Evolutionary conservation across 2,329 filamentous ascomycete genomes (phyloP), one percentile per base, ranked within the genome.

Genomic region (Neofusicoccum kwambonambiense): DNA sequence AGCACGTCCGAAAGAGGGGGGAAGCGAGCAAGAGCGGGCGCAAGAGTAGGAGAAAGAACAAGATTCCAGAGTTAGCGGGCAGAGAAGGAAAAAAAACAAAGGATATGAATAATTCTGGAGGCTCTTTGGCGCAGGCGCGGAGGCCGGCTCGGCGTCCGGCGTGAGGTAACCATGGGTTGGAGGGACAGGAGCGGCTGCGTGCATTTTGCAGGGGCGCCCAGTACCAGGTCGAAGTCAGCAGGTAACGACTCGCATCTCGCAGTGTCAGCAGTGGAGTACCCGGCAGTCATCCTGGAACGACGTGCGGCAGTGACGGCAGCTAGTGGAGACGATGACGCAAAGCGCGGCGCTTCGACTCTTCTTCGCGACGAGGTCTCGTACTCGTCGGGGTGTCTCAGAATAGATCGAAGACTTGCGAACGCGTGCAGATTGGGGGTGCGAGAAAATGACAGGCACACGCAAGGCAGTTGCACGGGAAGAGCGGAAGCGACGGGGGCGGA

Each of bases 81-180:
- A 35, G 17, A n/a, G 13, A 42, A 57, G 27, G 42, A 22, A 22
- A 39, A 54, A 19, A 15, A 37, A 17, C 13, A 54, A 47, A 47
- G 27, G 12, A 37, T 31, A 15, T 13, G 45, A 45, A 45, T n/a
- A 42, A 31, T 13, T 3, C 11, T 41, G 11, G 3, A 51, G 52
- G 37, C 12, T 17, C 34, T 22, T 45, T 6, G 41, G 52, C 37
- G 19, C 4, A 37, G 35, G 17, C 35, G 51, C 35, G 37, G 39
- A 39, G n/a, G 50, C 34, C 34, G 50, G 50, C 49, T 12, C 11
- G 19, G 17, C 22, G 27, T 42, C 17, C 1, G 42, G 7, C n/a
- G 42, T 27, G 41, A 60, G 56, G 56, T 60, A 60, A 60, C 56
- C n/a, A 17, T 22, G n/a, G 56, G 56, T 60, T 19, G 41, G 54